Percentiles rank a stretch among this genome's conserved stretches.
Evolutionary conservation across 208 protist species (phyloP).

Genomic region (Crithidia acanthocephali): DNA sequence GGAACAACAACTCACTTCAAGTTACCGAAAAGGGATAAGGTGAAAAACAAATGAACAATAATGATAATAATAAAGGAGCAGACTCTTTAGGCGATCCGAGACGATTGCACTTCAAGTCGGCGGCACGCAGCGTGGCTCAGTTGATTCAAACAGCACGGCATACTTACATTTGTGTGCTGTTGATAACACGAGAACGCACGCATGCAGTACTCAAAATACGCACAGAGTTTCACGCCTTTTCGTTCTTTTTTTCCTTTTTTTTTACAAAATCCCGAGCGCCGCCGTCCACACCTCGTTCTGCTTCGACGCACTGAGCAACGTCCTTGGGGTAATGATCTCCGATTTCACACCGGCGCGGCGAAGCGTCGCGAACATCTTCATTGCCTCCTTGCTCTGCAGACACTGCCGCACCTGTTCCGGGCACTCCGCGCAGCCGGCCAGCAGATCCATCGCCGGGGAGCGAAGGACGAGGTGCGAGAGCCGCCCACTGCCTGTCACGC

Average conservation of each 20-base stretch:
- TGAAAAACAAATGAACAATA: too few species aligned
- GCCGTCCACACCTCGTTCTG: constrained; percentile 50
- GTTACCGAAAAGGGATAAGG: too few species aligned
- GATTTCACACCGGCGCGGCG: constrained; percentile 60
- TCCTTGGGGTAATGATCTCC: constrained; percentile 55
- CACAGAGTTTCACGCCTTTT: too few species aligned
- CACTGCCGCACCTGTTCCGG: constrained; percentile 35
- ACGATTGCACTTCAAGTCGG: too few species aligned
- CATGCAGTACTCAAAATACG: too few species aligned
- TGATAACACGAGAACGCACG: too few species aligned
- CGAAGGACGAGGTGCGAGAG: constrained; percentile 72
- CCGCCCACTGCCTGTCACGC: constrained; percentile 10
- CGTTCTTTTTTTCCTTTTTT: background rate
- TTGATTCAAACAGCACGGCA: background rate
- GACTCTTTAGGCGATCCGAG: too few species aligned
- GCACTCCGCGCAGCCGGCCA: constrained; percentile 21
- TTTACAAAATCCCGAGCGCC: constrained; percentile 59
- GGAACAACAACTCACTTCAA: background rate
- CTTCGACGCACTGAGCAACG: constrained; percentile 47
- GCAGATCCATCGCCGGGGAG: constrained; percentile 36
- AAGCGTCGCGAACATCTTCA: constrained; percentile 59
- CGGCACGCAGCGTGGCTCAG: too few species aligned
- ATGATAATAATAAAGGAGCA: background rate
- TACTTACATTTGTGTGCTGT: background rate
- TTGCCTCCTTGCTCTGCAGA: constrained; percentile 44